Conservation (phyloP, 257 asterid genomes). For the Solanum appendiculatum region DNA sequence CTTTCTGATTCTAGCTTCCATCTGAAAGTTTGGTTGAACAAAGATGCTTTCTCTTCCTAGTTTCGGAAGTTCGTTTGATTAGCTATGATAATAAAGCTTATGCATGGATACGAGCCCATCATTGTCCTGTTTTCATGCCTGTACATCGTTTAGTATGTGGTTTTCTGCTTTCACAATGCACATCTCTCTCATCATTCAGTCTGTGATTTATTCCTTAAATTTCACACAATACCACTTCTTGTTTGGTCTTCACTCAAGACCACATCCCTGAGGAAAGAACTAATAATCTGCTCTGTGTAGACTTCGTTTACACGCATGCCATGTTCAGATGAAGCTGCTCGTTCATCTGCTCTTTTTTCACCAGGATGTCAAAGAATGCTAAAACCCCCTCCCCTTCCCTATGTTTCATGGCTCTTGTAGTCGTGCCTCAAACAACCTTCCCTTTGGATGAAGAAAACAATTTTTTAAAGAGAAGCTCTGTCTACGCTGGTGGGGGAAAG, state of each 20-base stretch:
- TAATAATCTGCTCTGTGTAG: neutral
- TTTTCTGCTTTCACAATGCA: neutral
- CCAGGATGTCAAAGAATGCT: neutral
- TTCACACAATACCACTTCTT: neutral
- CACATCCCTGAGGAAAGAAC: neutral
- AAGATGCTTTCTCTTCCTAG: neutral
- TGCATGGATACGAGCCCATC: neutral
- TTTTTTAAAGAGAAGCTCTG: neutral
- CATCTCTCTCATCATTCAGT: neutral
- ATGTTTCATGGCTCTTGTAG: neutral
- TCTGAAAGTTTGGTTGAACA: neutral
- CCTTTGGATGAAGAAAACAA: neutral
- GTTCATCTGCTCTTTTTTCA: neutral
- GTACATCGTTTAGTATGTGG: neutral
- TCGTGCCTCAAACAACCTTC: neutral
- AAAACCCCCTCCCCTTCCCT: neutral
- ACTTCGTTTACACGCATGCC: neutral
- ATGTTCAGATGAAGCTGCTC: neutral
- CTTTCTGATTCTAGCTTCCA: neutral
- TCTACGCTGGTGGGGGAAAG: neutral
- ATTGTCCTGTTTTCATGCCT: neutral
- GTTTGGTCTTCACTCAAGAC: neutral
- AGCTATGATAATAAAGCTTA: neutral
- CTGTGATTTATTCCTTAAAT: neutral
- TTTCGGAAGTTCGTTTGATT: neutral